Conservation (phyloP, 805 yeast genomes). For the Pichia pseudocactophila region DNA sequence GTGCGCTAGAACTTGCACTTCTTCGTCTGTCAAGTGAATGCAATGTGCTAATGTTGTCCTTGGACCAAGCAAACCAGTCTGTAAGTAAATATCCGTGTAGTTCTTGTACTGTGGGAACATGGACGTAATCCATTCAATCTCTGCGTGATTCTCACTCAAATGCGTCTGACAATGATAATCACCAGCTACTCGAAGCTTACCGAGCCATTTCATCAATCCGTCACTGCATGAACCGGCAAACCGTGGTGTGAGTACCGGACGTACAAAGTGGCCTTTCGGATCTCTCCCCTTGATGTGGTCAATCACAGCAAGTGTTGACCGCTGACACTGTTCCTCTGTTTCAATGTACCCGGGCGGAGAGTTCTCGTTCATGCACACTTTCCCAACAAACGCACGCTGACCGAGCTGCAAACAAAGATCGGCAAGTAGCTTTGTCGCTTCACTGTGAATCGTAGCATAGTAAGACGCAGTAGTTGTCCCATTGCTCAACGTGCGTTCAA, state of each 20-base stretch:
- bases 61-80: constrained; percentile 46
- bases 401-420: constrained; percentile 57
- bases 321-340: constrained; percentile 41
- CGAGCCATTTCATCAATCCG: constrained; percentile 53
- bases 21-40: constrained; percentile 61
- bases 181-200: constrained; percentile 40
- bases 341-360: constrained; percentile 67
- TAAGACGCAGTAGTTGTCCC: constrained; percentile 94
- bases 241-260: constrained; percentile 83
- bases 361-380: constrained; percentile 88
- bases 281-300: constrained; percentile 47
- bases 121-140: constrained; percentile 62
- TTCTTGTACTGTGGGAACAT: constrained; percentile 62
- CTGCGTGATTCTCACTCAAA: constrained; percentile 70
- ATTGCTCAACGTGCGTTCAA: constrained; percentile 56
- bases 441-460: constrained; percentile 79
- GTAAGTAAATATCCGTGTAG: constrained; percentile 73
- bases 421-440: constrained; percentile 69
- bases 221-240: constrained; percentile 85
- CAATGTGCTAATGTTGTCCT: constrained; percentile 87
- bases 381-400: constrained; percentile 86
- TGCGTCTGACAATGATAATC: constrained; percentile 80
- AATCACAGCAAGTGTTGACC: constrained; percentile 47
- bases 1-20: constrained; percentile 45
- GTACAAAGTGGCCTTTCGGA: constrained; percentile 42